Conservation (phyloP, 345 rosid genomes). For the Microcos paniculata region DNA sequence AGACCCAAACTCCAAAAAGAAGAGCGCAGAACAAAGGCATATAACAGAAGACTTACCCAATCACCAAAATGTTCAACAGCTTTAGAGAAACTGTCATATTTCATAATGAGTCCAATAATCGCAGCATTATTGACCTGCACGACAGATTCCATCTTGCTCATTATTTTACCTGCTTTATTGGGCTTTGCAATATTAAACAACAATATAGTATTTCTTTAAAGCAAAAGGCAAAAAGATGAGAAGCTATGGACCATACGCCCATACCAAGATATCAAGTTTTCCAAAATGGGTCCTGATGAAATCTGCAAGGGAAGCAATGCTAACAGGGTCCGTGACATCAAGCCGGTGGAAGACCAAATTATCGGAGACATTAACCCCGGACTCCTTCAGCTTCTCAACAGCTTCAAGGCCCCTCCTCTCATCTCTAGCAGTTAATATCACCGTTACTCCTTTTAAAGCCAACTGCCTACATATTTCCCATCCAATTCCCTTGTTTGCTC, state of each 20-base stretch:
- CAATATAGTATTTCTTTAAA: neutral
- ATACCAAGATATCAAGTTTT: slow-evolving; percentile 10
- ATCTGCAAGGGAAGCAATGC: slow-evolving; percentile 29
- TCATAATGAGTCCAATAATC: neutral
- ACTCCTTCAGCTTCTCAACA: slow-evolving; percentile 22
- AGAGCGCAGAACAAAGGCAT: neutral
- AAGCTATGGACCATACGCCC: neutral
- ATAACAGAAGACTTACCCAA: neutral
- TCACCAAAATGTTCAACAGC: neutral
- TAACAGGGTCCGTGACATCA: slow-evolving; percentile 36
- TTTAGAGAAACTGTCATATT: neutral
- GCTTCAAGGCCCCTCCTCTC: slow-evolving; percentile 34
- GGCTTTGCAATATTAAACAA: neutral
- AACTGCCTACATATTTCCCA: slow-evolving; percentile 31
- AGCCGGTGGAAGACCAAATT: slow-evolving; percentile 37
- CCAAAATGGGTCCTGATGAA: slow-evolving; percentile 12
- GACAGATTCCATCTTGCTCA: neutral
- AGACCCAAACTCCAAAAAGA: neutral
- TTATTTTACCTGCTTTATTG: neutral
- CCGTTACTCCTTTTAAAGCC: slow-evolving; percentile 26
- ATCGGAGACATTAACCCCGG: slow-evolving; percentile 13
- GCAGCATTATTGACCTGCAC: slow-evolving; percentile 7
- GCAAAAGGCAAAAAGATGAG: neutral
- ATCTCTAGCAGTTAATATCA: slow-evolving; percentile 34
- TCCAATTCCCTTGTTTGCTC: slow-evolving; percentile 37